Percentiles rank a stretch among this genome's conserved stretches.
phyloP scores from a whole-genome alignment of 2,329 filamentous ascomycete species.

The Fusarium zealandicum region DNA sequence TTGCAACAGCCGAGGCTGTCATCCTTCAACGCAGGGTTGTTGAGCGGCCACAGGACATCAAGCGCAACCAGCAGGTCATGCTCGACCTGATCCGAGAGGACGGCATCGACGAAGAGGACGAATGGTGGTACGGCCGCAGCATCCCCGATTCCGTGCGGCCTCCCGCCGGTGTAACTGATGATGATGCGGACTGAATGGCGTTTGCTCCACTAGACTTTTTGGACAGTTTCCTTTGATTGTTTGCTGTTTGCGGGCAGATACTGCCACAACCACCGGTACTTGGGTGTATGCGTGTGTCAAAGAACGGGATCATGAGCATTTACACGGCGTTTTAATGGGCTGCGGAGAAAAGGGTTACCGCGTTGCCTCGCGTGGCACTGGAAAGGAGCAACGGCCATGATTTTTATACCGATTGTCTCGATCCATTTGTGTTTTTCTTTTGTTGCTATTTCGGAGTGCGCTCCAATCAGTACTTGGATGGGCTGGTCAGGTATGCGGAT shows the following conservation, averaged over 20 bases:
- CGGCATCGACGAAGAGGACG: slow-evolving; percentile 64
- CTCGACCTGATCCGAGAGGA: slow-evolving; percentile 70
- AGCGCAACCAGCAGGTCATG: slow-evolving; percentile 68
- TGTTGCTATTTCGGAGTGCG: slow-evolving; percentile 3
- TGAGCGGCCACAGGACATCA: slow-evolving; percentile 64
- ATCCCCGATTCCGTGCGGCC: slow-evolving; percentile 63
- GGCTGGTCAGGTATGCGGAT: neutral
- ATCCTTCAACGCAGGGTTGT: slow-evolving; percentile 68
- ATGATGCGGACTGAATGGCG: slow-evolving; percentile 52
- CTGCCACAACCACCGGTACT: slow-evolving; percentile 22
- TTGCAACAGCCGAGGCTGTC: slow-evolving; percentile 67
- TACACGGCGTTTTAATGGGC: slow-evolving; percentile 41
- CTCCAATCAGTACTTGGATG: neutral
- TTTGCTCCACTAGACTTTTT: slow-evolving; percentile 16
- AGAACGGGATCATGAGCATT: slow-evolving; percentile 42
- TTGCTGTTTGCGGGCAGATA: slow-evolving; percentile 24
- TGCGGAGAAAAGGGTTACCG: slow-evolving; percentile 32
- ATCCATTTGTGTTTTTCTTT: slow-evolving; percentile 22
- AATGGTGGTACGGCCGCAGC: slow-evolving; percentile 66
- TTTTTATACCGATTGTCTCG: slow-evolving; percentile 39
- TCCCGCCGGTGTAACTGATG: slow-evolving; percentile 57
- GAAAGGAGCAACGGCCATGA: slow-evolving; percentile 30
- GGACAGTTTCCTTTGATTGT: slow-evolving; percentile 21
- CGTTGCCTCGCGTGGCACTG: slow-evolving; percentile 28
- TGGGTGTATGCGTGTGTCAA: slow-evolving; percentile 34